Base-by-base conservation (phyloP, 2,329 filamentous ascomycete genomes). In the Fusarium robinianum region DNA sequence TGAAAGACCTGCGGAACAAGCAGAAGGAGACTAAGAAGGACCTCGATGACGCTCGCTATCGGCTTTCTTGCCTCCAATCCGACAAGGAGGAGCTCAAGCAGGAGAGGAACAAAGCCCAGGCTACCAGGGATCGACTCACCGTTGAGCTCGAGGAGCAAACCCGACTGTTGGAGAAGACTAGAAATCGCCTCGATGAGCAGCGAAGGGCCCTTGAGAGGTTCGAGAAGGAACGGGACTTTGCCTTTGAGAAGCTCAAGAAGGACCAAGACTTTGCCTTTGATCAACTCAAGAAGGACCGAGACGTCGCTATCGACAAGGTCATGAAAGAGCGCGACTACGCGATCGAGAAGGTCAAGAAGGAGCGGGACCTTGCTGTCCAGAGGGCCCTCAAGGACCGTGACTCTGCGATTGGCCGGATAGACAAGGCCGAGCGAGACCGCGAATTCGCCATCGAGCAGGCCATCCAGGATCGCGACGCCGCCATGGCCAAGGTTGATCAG, bases 71-170 rank as follows among this genome's bases (percentile, higher is more conserved):
- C 23, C 41, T 59, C 21, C 57, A 62, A n/a, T 53, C 45, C 11
- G 59, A 62, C 40, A 61, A 60, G 17, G 57, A 62, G 10, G 57
- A 62, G 36, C 55, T 62, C 3, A 43, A 53, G 8, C 39, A 56
- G 5, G 59, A 59, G 38, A 49, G 57, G 4, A 59, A 57, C 49
- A 59, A 57, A 46, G 56, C 50, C 4, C 49, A 56, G 5, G 47
- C 54, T 3, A 50, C 55, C 11, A 45, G 47, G 5, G 59, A 62
- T 9, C 55, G 47, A 18, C 53, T 62, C 9, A 49, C 38, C 4
- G 15, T 7, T 3, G 55, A 58, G 16, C 55, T 58, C 7, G 51
- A 58, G 3, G 51, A 58, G 16, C 55, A 55, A 18, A 47, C 40
- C 3, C 27, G 44, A 4, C 41, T 51, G 1, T 41, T 58, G 8